Evolutionary conservation across 352 stramenopile genomes (phyloP), one percentile per base, ranked within the genome.

Genomic region (Phytophthora brassicae): DNA sequence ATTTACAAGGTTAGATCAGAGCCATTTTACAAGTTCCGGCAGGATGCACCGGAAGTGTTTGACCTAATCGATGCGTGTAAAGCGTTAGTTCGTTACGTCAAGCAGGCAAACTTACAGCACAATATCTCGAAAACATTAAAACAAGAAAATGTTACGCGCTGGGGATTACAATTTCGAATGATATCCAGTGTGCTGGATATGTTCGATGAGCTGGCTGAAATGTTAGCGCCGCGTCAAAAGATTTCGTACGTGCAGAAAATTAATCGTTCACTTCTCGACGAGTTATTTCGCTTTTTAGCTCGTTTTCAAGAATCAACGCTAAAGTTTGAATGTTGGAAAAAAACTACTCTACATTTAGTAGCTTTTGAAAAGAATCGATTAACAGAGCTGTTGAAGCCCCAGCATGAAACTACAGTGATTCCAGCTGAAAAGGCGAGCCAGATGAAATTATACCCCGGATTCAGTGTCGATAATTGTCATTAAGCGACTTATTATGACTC

Each of bases 121-220:
- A 53, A 47, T 7, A 61, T 8, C 22, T 61, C 12, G n/a, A 23
- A 17, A 11, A 54, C 43, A 1, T n/a, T 54, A 3, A 54, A 61
- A 31, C 54, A 61, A 42, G 54, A 61, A 54, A 61, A 54, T 41
- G n/a, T 17, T 4, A 61, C 54, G 4, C 14, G 42, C 9, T 61
- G 54, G 43, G 54, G 47, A 20, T 54, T 33, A 5, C 29, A 48
- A 17, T 14, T 61, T 2, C 12, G 5, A 9, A 3, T 48, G 14
- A 16, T 61, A 1, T 19, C 53, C 17, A 48, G 54, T 54, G 14
- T 61, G 47, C 35, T 48, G 9, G n/a, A 22, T 12, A 49, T 43
- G 2, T 61, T 41, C 48, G 54, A 53, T n/a, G 16, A 45, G 2
- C 22, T 54, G 1, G 31, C 22, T 11, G n/a, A n/a, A 2, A 2